Evolutionary conservation across 78 protist species (phyloP), one percentile per base, ranked within the genome.

Genomic region (Anaeramoeba flamelloides): DNA sequence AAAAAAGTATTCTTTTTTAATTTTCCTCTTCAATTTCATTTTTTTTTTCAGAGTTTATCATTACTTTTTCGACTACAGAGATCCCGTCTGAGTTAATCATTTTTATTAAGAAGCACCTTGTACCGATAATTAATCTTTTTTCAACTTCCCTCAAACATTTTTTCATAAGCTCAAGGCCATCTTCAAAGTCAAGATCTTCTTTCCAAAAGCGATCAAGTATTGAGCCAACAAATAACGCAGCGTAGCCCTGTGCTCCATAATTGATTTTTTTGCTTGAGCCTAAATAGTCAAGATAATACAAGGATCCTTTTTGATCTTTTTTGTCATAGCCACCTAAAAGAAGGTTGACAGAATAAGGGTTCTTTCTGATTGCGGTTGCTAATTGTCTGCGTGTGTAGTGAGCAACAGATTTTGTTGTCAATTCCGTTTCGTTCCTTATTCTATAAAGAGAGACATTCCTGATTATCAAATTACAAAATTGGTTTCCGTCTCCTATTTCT

Each of bases 271-370:
- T 77, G 85, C 85, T 36, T 12, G 82, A 26, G 1, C 84, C 88
- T 2, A 89, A 75, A 78, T 89, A 89, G 75, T 89, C 92, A n/a
- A 87, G n/a, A 77, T 33, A 87, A 53, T 89, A 87, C n/a, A 89
- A 81, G 26, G 83, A 37, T 12, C 84, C 80, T 4, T 85, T 87
- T 0, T 2, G 64, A 41, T 36, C 79, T n/a, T n/a, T n/a, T 34
- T 37, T n/a, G 40, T 89, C 92, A 32, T 32, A 79, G 17, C 92
- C 92, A 0, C 36, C 90, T 32, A 89, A 74, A 4, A 89, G 26
- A 34, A 80, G 41, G 83, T 84, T 83, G 64, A 82, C 80, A 41
- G n/a, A 0, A 75, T 38, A 38, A 1, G 89, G 89, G 38, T 39
- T 33, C 36, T 3, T 0, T 40, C 92, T 81, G 36, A 89, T n/a